Evolutionary conservation across 495 filamentous ascomycete species (phyloP).

Genomic region (Lophiostoma macrostomum): DNA sequence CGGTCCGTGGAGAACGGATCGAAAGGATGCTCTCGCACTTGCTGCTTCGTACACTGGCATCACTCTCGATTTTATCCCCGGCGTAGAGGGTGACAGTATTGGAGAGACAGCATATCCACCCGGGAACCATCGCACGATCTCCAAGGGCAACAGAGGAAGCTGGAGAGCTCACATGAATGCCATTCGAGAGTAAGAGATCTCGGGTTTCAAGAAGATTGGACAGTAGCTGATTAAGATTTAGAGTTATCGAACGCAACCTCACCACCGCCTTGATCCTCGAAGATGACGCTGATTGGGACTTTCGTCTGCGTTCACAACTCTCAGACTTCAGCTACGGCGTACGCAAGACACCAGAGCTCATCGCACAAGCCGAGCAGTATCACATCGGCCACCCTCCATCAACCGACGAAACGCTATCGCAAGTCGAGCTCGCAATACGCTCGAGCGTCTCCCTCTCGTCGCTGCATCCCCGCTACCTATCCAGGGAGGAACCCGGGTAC

Average conservation of each 20-base stretch:
- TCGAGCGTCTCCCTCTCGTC: slow-evolving; percentile 14
- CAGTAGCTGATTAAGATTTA: not conserved
- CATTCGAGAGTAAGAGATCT: slow-evolving; percentile 5
- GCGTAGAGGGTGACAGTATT: slow-evolving; percentile 13
- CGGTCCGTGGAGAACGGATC: slow-evolving; percentile 26
- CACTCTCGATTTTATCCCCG: slow-evolving; percentile 18
- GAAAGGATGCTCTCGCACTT: slow-evolving; percentile 21
- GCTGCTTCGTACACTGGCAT: slow-evolving; percentile 21
- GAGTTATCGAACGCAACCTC: slow-evolving; percentile 19
- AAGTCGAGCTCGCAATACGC: slow-evolving; percentile 7
- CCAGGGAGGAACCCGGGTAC: slow-evolving; percentile 44
- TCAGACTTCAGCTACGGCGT: slow-evolving; percentile 7
- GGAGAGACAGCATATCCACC: slow-evolving; percentile 27
- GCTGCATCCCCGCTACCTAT: not conserved
- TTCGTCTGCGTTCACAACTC: slow-evolving; percentile 22
- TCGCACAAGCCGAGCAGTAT: not conserved
- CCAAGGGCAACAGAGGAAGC: slow-evolving; percentile 15
- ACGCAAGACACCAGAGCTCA: not conserved
- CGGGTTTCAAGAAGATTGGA: not conserved
- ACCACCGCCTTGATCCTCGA: slow-evolving; percentile 30
- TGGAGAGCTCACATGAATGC: slow-evolving; percentile 35
- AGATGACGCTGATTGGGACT: slow-evolving; percentile 35
- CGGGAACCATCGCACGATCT: slow-evolving; percentile 14
- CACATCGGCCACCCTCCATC: not conserved
- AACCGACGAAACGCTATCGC: not conserved